These are phyloP conservation scores for Amaranthus tricolor DNA, from an alignment of 179 eudicot genomes.

Conservation along the genomic window DNA sequence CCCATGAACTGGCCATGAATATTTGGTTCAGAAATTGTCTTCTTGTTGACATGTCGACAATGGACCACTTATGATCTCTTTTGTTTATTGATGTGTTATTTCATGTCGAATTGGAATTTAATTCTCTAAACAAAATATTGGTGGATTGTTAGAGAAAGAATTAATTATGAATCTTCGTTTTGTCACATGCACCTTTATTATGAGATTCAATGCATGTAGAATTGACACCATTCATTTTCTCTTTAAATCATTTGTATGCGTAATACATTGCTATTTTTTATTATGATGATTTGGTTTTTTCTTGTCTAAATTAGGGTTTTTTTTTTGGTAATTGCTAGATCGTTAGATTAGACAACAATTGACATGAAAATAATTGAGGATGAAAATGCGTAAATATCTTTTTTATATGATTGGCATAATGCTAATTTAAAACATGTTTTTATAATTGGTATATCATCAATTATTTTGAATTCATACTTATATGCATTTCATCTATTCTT, in stretches of 20 bases:
- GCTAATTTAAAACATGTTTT: too few relatives aligned
- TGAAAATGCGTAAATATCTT: too few relatives aligned
- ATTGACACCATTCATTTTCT: background rate
- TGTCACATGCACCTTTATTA: conserved; percentile 30
- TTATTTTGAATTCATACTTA: too few relatives aligned
- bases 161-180: conserved; percentile 23
- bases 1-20: conserved; percentile 28
- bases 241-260: background rate
- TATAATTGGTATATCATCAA: too few relatives aligned
- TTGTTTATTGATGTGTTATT: conserved; percentile 12
- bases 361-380: too few relatives aligned
- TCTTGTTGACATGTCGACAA: conserved; percentile 25
- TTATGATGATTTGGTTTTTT: background rate
- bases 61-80: conserved; percentile 26
- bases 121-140: conserved; percentile 8
- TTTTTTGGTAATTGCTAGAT: background rate
- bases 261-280: background rate
- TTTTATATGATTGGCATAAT: too few relatives aligned
- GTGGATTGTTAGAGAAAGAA: conserved; percentile 3
- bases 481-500: too few relatives aligned
- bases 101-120: conserved; percentile 9
- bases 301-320: background rate
- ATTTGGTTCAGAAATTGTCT: conserved; percentile 32
- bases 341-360: too few relatives aligned
- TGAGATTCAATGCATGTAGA: conserved; percentile 29